Conservation (phyloP, 768 basidiomycete genomes). For the Tephrocybe sp. region DNA sequence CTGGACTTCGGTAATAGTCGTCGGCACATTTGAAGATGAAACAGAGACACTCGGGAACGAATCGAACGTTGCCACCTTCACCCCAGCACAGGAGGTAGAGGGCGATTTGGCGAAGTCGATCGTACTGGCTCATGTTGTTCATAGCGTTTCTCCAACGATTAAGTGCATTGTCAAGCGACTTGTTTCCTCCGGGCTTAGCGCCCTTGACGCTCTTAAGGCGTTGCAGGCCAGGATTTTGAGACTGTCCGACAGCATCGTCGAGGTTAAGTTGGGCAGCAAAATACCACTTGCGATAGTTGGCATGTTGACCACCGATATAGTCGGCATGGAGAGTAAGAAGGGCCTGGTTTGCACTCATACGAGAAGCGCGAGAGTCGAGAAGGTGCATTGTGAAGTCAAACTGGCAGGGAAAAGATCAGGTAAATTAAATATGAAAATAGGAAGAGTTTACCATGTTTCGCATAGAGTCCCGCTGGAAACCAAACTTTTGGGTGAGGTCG, state of each 20-base stretch:
- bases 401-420: constrained; percentile 32
- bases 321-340: constrained; percentile 96
- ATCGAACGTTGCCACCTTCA: constrained; percentile 95
- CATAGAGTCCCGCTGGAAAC: constrained; percentile 96
- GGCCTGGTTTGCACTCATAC: constrained; percentile 96
- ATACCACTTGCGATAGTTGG: constrained; percentile 99
- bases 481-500: constrained; percentile 98
- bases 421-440: constrained; percentile 9
- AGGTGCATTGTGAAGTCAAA: constrained; percentile 98
- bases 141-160: constrained; percentile 97
- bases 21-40: constrained; percentile 99
- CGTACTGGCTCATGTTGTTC: constrained; percentile 99
- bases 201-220: constrained; percentile 83
- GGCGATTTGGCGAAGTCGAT: constrained; percentile 93
- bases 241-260: constrained; percentile 95
- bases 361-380: constrained; percentile 95
- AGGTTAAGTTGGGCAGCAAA: constrained; percentile 99
- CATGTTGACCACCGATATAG: constrained; percentile 97
- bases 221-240: constrained; percentile 89
- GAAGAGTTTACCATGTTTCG: constrained; percentile 73
- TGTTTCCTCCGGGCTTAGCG: constrained; percentile 46
- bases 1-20: constrained; percentile 97
- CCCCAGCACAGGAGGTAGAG: constrained; percentile 98
- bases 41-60: constrained; percentile 94
- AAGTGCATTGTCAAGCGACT: constrained; percentile 90